phyloP scores from a whole-genome alignment of 768 basidiomycete species.

The Pisolithus microcarpus region DNA sequence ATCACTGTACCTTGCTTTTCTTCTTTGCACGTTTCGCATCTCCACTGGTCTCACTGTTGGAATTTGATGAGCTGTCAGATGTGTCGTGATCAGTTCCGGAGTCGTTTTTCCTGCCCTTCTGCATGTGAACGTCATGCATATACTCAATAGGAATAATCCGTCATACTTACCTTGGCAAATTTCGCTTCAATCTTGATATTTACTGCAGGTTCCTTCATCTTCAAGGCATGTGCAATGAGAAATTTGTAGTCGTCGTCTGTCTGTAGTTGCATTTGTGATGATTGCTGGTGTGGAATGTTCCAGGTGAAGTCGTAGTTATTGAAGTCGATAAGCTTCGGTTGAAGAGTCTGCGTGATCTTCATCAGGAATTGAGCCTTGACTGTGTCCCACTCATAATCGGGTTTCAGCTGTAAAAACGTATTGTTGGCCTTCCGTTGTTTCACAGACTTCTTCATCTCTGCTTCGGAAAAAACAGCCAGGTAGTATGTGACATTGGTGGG shows the following conservation, averaged over 20 bases:
- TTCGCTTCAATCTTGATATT: conserved; percentile 1
- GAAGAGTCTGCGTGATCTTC: background rate
- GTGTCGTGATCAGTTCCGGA: no score
- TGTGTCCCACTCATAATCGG: background rate
- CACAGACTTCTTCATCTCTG: background rate
- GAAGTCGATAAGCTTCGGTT: background rate
- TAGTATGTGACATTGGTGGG: background rate
- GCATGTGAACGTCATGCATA: no score
- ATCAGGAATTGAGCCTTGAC: conserved; percentile 1
- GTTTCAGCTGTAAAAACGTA: background rate
- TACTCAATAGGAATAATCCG: background rate
- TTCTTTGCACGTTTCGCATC: no score
- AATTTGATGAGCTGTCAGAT: no score
- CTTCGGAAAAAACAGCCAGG: background rate
- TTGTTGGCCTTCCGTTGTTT: background rate
- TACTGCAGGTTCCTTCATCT: no score
- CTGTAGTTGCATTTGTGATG: background rate
- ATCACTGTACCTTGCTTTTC: no score
- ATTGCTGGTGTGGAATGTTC: background rate
- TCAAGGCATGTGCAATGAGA: no score
- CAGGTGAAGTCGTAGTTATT: background rate
- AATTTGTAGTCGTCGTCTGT: background rate
- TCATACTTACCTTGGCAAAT: background rate
- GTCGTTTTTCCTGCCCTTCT: background rate
- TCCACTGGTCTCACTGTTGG: no score